Evolutionary conservation across 164 flowering plant species (phyloP).

Genomic region (Magnolia officinalis): DNA sequence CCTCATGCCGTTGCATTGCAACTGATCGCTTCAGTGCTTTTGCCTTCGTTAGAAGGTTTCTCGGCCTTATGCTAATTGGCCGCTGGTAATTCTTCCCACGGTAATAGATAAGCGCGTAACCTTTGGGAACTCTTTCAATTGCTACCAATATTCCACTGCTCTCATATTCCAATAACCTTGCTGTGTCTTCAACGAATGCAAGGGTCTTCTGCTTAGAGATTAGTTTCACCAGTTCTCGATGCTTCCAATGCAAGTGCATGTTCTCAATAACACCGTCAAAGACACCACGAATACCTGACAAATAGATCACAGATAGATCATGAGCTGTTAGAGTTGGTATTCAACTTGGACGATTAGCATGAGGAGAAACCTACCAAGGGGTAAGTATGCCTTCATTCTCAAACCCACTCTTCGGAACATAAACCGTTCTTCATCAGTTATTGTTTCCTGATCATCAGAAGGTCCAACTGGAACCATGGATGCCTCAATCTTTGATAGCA

Average conservation of each 20-base stretch:
- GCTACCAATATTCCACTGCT: slow-evolving; percentile 93
- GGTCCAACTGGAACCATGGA: slow-evolving; percentile 87
- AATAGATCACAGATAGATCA: not conserved
- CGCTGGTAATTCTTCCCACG: slow-evolving; percentile 94
- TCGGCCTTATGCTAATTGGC: slow-evolving; percentile 79
- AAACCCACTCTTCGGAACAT: slow-evolving; percentile 91
- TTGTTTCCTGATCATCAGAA: slow-evolving; percentile 83
- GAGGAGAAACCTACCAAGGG: slow-evolving; percentile 55
- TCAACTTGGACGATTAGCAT: not conserved
- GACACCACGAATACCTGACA: slow-evolving; percentile 91
- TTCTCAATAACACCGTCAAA: slow-evolving; percentile 98
- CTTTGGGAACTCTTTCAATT: slow-evolving; percentile 91
- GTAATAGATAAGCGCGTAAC: slow-evolving; percentile 82
- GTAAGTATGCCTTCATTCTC: slow-evolving; percentile 91
- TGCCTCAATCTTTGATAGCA: slow-evolving; percentile 70
- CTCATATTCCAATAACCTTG: slow-evolving; percentile 85
- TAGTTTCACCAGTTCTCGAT: slow-evolving; percentile 91
- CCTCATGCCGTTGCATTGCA: slow-evolving; percentile 98
- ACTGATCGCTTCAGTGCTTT: slow-evolving; percentile 90
- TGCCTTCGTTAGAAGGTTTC: slow-evolving; percentile 91
- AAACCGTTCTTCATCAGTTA: slow-evolving; percentile 88
- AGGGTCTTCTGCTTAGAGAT: slow-evolving; percentile 84
- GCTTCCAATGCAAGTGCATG: slow-evolving; percentile 99
- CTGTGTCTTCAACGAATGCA: slow-evolving; percentile 89
- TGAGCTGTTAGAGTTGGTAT: not conserved